phyloP scores from a whole-genome alignment of 805 yeast species.

The Pichia exigua region DNA sequence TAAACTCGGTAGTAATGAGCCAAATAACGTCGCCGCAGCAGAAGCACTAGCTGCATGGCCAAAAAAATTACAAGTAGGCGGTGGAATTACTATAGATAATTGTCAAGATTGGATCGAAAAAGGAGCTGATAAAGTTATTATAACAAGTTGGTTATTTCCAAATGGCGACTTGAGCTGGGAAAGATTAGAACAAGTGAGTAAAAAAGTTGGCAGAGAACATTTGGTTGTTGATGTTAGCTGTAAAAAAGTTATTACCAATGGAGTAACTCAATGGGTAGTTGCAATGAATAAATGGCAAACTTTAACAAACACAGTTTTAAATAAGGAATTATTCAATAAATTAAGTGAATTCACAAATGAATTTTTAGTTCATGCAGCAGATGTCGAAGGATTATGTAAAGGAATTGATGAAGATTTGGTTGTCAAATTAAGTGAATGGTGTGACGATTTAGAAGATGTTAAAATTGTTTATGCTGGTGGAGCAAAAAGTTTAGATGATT shows the following conservation, averaged over 20 bases:
- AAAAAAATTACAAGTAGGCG: constrained; percentile 72
- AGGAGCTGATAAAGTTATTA: constrained; percentile 82
- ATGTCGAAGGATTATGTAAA: constrained; percentile 91
- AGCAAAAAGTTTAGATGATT: constrained; percentile 66
- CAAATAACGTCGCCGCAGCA: constrained; percentile 75
- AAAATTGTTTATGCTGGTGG: constrained; percentile 97
- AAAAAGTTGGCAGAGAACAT: constrained; percentile 52
- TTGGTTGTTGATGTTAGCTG: constrained; percentile 91
- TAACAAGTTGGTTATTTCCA: constrained; percentile 88
- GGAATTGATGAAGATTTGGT: constrained; percentile 88
- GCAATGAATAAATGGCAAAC: constrained; percentile 98
- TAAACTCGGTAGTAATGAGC: constrained; percentile 69
- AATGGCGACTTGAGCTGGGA: constrained; percentile 43
- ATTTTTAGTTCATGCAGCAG: constrained; percentile 94
- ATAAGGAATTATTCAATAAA: constrained; percentile 40
- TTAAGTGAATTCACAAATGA: constrained; percentile 70
- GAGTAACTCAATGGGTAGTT: constrained; percentile 64
- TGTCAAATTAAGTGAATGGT: constrained; percentile 66
- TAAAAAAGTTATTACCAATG: constrained; percentile 32
- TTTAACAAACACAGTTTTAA: constrained; percentile 57
- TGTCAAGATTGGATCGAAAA: constrained; percentile 69
- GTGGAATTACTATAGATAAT: constrained; percentile 75
- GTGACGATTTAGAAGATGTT: constrained; percentile 35
- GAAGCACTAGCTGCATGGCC: constrained; percentile 77
- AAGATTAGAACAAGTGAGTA: constrained; percentile 44